Evolutionary conservation across 805 yeast species (phyloP).

Genomic region (Groenewaldozyma salmanticensis): DNA sequence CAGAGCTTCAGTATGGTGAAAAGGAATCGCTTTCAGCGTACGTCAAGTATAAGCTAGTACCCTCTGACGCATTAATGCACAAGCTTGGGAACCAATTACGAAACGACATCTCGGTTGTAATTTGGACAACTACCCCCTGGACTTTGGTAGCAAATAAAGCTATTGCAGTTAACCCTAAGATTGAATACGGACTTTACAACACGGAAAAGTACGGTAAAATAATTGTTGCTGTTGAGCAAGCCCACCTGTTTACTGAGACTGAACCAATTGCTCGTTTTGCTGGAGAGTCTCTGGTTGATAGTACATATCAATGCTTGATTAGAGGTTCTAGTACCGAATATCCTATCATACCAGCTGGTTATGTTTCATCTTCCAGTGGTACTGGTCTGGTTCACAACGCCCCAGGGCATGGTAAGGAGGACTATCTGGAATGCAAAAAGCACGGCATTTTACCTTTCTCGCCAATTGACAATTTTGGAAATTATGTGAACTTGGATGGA

Average conservation of each 20-base stretch:
- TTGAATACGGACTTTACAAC: constrained; percentile 46
- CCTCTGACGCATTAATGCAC: neutral
- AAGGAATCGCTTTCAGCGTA: constrained; percentile 63
- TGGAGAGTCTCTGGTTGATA: constrained; percentile 35
- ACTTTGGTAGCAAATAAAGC: constrained; percentile 85
- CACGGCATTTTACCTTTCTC: constrained; percentile 54
- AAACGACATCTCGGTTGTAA: constrained; percentile 24
- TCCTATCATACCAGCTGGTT: constrained; percentile 70
- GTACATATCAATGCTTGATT: constrained; percentile 50
- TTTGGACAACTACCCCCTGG: constrained; percentile 99
- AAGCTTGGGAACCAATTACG: neutral
- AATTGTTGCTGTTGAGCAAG: constrained; percentile 43
- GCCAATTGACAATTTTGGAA: constrained; percentile 71
- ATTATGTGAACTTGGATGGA: constrained; percentile 33
- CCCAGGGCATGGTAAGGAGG: constrained; percentile 97
- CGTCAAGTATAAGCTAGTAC: constrained; percentile 52
- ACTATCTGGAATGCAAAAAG: constrained; percentile 59
- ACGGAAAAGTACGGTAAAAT: constrained; percentile 33
- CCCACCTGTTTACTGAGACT: constrained; percentile 9
- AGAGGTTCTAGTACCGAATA: constrained; percentile 25
- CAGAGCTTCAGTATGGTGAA: constrained; percentile 82
- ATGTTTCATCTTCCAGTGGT: constrained; percentile 75
- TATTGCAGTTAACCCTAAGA: constrained; percentile 53
- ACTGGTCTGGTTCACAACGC: constrained; percentile 96
- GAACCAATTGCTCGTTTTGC: constrained; percentile 20